Evolutionary conservation across 2,329 filamentous ascomycete species (phyloP).

Genomic region (Pseudocercospora musae): DNA sequence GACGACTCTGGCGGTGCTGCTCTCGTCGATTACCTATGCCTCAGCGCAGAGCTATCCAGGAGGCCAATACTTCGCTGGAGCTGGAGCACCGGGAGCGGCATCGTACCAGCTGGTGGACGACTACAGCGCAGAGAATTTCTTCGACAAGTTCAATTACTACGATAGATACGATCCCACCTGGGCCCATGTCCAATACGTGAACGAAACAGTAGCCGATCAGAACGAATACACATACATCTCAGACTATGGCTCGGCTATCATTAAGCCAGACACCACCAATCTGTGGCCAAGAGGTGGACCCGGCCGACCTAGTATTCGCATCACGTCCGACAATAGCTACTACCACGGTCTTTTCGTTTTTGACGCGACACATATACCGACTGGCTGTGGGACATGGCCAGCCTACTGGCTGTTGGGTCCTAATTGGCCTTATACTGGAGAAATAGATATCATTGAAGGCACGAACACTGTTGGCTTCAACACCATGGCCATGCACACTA

Average conservation of each 20-base stretch:
- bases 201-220: constrained; percentile 34
- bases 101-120: constrained; percentile 33
- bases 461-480: constrained; percentile 32
- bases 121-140: constrained; percentile 33
- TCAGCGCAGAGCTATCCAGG: constrained; percentile 29
- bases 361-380: constrained; percentile 39
- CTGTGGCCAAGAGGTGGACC: constrained; percentile 42
- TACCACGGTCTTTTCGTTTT: constrained; percentile 40
- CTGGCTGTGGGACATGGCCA: constrained; percentile 41
- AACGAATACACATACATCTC: constrained; percentile 31
- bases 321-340: constrained; percentile 39
- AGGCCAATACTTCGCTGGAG: constrained; percentile 27
- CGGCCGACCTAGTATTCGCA: constrained; percentile 35
- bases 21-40: constrained; percentile 20
- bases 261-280: constrained; percentile 37
- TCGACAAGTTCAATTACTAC: constrained; percentile 38
- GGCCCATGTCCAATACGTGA: constrained; percentile 42
- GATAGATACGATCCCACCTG: constrained; percentile 33
- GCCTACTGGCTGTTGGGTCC: constrained; percentile 49
- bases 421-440: constrained; percentile 37
- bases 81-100: constrained; percentile 30
- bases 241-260: constrained; percentile 25
- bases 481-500: constrained; percentile 34
- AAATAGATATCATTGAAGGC: constrained; percentile 40
- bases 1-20: constrained; percentile 16